Evolutionary conservation across 495 filamentous ascomycete genomes (phyloP), one percentile per base, ranked within the genome.

Genomic region (Daldinia vernicosa): DNA sequence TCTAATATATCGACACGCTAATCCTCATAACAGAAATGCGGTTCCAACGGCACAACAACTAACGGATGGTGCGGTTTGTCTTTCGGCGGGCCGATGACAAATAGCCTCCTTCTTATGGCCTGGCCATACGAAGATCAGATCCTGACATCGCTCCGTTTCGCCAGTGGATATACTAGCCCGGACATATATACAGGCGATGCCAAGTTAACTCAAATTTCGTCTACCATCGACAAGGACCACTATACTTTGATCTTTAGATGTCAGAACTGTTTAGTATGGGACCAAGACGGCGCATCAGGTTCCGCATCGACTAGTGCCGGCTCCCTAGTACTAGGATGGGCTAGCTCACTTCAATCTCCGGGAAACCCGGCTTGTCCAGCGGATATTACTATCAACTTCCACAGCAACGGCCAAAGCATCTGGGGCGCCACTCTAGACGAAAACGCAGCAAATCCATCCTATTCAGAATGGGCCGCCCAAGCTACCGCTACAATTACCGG

Each of bases 201-300:
- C 17, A 85, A 82, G 27, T 62, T 87, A 19, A 88, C 86, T 1
- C 84, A 85, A 56, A 84, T 91, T 60, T 85, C 83, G n/a, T 80
- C 83, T n/a, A 82, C 74, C 53, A 76, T 89, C 63, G 89, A 85
- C 71, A 76, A 81, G 50, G 80, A 78, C 40, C 67, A 81, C 71
- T 92, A 84, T 74, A 84, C 84, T 57, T 74, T 89, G 19, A 83
- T 89, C 30, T 91, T 89, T 77, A 82, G 86, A 24, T 92, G 89
- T 80, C 78, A 88, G 71, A 81, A 85, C 75, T 92, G 90, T 77
- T 81, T 87, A 39, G 77, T 77, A 2, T 91, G 89, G 87, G 77
- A 84, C 22, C 82, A 86, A 17, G 81, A 80, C 37, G 81, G 82
- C 15, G 79, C 80, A 27, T 73, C 81, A 8, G 82, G 79, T 26